Evolutionary conservation across 2,329 filamentous ascomycete genomes (phyloP).

Genomic region (Raffaelea arxii): DNA sequence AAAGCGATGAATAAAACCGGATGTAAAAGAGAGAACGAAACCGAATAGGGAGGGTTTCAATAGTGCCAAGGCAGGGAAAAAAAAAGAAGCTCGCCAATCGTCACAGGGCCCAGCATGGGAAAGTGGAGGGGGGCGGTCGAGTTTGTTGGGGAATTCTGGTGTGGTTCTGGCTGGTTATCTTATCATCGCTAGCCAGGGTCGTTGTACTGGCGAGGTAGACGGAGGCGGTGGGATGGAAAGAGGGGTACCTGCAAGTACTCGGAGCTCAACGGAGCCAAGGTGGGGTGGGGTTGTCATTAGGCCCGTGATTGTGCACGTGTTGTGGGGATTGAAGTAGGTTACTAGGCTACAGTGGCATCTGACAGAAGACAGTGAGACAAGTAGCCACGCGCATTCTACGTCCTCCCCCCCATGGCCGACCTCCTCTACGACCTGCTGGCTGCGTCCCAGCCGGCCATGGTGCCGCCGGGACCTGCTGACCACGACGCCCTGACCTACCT

Average conservation of each 20-base stretch:
- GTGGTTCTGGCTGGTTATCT: not conserved
- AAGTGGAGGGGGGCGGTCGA: not conserved
- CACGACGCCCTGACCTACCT: slow-evolving; percentile 60
- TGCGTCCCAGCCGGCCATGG: slow-evolving; percentile 20
- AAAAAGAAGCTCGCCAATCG: not conserved
- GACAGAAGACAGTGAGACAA: not conserved
- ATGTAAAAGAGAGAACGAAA: not conserved
- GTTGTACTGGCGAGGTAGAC: no score
- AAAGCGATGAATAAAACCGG: not conserved
- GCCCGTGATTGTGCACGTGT: no score
- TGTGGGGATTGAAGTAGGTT: no score
- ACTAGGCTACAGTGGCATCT: not conserved
- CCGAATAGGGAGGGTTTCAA: not conserved
- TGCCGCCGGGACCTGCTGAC: slow-evolving; percentile 27
- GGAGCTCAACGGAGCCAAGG: not conserved
- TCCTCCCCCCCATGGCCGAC: slow-evolving; percentile 49
- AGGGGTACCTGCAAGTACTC: not conserved
- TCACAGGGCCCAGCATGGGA: not conserved
- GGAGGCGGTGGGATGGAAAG: not conserved
- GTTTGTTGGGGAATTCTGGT: slow-evolving; percentile 11
- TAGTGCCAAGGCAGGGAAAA: not conserved
- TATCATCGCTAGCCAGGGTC: no score
- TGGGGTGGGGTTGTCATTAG: no score
- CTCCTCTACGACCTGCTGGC: slow-evolving; percentile 64
- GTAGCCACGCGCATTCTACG: not conserved